phyloP scores from a whole-genome alignment of 768 basidiomycete species.

The Boletus tomentosulus region DNA sequence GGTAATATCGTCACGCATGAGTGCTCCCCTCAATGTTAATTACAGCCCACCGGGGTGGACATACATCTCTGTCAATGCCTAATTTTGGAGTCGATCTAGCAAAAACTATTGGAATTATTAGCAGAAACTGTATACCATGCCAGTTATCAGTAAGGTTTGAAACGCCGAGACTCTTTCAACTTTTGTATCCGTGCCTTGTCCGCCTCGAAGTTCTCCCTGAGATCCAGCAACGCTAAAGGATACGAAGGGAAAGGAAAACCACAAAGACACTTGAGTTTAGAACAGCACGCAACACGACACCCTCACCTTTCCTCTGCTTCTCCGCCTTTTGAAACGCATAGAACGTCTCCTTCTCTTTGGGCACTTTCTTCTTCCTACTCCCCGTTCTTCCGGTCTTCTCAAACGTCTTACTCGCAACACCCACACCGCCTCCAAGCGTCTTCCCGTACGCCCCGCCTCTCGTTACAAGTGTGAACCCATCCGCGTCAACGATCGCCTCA shows the following conservation, averaged over 20 bases:
- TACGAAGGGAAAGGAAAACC: not conserved
- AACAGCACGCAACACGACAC: not conserved
- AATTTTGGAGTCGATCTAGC: not conserved
- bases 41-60: not conserved
- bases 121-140: not conserved
- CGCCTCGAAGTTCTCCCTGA: conserved; percentile 79
- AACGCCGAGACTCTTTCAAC: conserved; percentile 65
- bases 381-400: conserved; percentile 33
- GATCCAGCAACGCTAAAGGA: conserved; percentile 47
- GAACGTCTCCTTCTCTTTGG: conserved; percentile 71
- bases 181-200: conserved; percentile 61
- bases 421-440: conserved; percentile 77
- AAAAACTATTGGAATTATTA: not conserved
- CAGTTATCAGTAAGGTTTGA: conserved; percentile 74
- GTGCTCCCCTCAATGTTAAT: too few species aligned
- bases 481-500: conserved; percentile 88
- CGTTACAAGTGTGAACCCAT: conserved; percentile 93
- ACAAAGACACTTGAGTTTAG: not conserved
- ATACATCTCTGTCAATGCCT: not conserved
- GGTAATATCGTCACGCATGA: not conserved
- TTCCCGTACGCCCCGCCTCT: conserved; percentile 87
- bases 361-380: conserved; percentile 49
- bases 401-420: conserved; percentile 59
- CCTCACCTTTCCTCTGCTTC: conserved; percentile 77
- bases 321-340: conserved; percentile 91